Base-by-base conservation (phyloP, 1,284 basidiomycete genomes). In the Nidula niveotomentosa region DNA sequence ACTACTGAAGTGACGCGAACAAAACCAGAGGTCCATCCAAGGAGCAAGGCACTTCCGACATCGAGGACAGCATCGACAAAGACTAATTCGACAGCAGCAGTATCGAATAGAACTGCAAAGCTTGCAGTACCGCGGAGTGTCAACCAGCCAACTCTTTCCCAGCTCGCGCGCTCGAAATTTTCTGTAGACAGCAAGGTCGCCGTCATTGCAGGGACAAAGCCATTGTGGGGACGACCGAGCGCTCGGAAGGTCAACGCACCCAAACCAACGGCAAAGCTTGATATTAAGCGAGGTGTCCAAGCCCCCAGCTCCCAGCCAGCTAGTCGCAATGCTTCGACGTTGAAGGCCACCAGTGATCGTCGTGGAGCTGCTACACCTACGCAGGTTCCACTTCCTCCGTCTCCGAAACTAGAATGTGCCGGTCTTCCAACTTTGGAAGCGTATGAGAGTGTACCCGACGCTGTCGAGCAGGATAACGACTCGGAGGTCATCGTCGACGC, bases 341-440 rank as follows among this genome's bases (percentile, higher is more conserved):
- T 41, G 39, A 41, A 13, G 39, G 6, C 15, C 13, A 41, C 15
- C 13, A 41, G 30, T 41, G 39, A 10, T 41, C 13, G 15, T 41
- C 13, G 15, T 41, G 39, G 15, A 8, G 13, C 39, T 13, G 39
- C 15, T 7, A 64, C 56, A 36, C 65, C 69, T 34, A 58, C 62
- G 2, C 57, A 67, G 54, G 54, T 67, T 33, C 65, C 65, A 0
- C 55, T 68, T 23, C 66, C 68, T n/a, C 58, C 67, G 6, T 68
- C 68, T 10, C 65, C 68, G 8, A 58, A 54, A 15, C 59, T 60
- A 35, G 52, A 51, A 34, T 57, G 54, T 6, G 30, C 30, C 30
- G 30, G 6, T 6, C 30, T 30, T 17, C 41, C 7, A 30, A 51
- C 52, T 53, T 53, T 41, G 37, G 52, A 57, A 35, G 48, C 51